Evolutionary conservation across 2,329 filamentous ascomycete genomes (phyloP).

Genomic region (Arthrobotrys pseudoclavata): DNA sequence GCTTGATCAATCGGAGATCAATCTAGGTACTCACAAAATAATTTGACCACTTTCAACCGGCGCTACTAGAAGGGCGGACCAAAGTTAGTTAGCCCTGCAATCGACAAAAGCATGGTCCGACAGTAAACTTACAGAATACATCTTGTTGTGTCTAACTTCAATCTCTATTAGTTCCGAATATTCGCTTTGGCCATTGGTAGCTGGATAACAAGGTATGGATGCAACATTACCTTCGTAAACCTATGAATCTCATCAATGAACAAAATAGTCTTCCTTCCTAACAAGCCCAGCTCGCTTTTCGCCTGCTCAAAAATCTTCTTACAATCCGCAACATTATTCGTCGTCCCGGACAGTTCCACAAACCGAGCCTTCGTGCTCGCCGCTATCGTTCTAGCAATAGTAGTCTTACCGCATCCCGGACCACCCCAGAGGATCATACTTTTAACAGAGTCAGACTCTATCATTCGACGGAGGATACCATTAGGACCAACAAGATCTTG

Average conservation of each 20-base stretch:
- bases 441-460: slow-evolving; percentile 86
- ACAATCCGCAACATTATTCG: slow-evolving; percentile 85
- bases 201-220: background rate
- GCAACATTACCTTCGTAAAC: slow-evolving; percentile 46
- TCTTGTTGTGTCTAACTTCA: slow-evolving; percentile 82
- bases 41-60: slow-evolving; percentile 92
- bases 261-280: slow-evolving; percentile 90
- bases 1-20: background rate
- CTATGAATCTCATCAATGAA: slow-evolving; percentile 96
- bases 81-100: background rate
- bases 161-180: slow-evolving; percentile 29
- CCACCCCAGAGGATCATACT: slow-evolving; percentile 96
- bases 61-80: slow-evolving; percentile 69
- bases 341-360: slow-evolving; percentile 95
- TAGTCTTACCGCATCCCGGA: slow-evolving; percentile 86
- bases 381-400: slow-evolving; percentile 91
- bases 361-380: slow-evolving; percentile 85
- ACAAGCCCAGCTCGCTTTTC: slow-evolving; percentile 81
- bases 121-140: slow-evolving; percentile 73
- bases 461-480: slow-evolving; percentile 87
- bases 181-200: background rate
- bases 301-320: slow-evolving; percentile 68
- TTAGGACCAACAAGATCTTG: slow-evolving; percentile 89
- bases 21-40: slow-evolving; percentile 72
- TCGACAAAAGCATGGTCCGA: background rate